Evolutionary conservation across 208 protist species (phyloP), one percentile per base, ranked within the genome.

Genomic region (Porcisia hertigi): DNA sequence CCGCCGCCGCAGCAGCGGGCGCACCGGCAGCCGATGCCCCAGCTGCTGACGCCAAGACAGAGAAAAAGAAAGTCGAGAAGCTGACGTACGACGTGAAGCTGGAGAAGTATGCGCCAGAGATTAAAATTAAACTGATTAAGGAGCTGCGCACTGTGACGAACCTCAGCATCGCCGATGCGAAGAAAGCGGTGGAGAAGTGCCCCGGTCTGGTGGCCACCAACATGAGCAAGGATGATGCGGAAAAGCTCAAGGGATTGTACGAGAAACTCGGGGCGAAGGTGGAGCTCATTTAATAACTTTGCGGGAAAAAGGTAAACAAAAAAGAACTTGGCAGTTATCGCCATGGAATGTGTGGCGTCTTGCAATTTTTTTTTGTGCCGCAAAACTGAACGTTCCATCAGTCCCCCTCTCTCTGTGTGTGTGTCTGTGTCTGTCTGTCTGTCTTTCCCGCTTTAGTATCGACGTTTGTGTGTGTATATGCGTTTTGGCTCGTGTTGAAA

Each of bases 51-150:
- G 62, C 86, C 52, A 94, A 95, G 85, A n/a, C 81, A 52, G 90
- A 95, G 79, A 96, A 97, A 85, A 96, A 96, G 77, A 96, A 97
- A 84, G 89, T 94, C 36, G 94, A 97, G 82, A 97, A 97, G 84
- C 76, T 85, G 18, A 93, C 91, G 18, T 94, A 84, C 78, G 94
- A 97, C 69, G 94, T 97, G 36, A 97, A 97, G 82, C 80, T 97
- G 43, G 89, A 83, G n/a, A 92, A 89, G 80, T 97, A 87, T 71
- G 74, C 90, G 39, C 86, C 92, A 41, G 90, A 96, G 55, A 91
- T 93, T 49, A 97, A 97, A 87, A 91, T 96, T 49, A 96, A 97
- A 83, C 87, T 97, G 12, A 97, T 97, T 73, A 97, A 97, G 86
- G 92, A 97, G 84, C 91, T 97, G 23, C 92, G 94, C 69, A 88